Evolutionary conservation across 176 grass and related monocot genomes (phyloP), one percentile per base, ranked within the genome.

Genomic region (Ensete glaucum): DNA sequence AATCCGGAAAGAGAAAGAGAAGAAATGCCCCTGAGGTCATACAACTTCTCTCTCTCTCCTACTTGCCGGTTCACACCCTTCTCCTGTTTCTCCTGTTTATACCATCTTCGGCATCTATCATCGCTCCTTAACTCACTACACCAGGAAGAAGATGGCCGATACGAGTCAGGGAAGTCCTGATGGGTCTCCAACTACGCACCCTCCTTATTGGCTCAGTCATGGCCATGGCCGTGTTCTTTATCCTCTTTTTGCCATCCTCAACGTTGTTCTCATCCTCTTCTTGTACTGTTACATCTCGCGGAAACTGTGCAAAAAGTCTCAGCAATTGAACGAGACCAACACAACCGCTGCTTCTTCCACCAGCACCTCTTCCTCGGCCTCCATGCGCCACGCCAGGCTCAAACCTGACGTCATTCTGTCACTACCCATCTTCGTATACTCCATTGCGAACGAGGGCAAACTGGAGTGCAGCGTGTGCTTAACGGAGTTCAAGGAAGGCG

Each of bases 381-480:
- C 22, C 21, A 24, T 24, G 24, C 24, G 62, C 62, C 16, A 11
- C 19, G 1, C 2, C 2, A 26, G 8, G 5, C 3, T 9, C 62
- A 7, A n/a, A 10, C 62, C 21, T 2, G n/a, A 9, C 21, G 21
- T n/a, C 62, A 1, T 9, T 9, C 21, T 24, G 62, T 20, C 25
- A 20, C 62, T 24, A 20, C 62, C 20, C 20, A 20, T 13, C 9
- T 23, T 65, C n/a, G 20, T 6, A 9, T 65, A 21, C 62, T 65
- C 62, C 21, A 20, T 20, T 0, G 24, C 24, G 24, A 24, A 24
- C 64, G 64, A 29, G 23, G 64, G 14, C 23, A 27, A 9, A 23
- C 64, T 26, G 64, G 64, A 67, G 64, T 67, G 64, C 64, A 23
- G 23, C 0, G 64, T 67, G 64, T 67, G 64, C 64, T 26, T 67